Conservation (phyloP, 139 green algal genomes). For the Chlorella sp. region DNA sequence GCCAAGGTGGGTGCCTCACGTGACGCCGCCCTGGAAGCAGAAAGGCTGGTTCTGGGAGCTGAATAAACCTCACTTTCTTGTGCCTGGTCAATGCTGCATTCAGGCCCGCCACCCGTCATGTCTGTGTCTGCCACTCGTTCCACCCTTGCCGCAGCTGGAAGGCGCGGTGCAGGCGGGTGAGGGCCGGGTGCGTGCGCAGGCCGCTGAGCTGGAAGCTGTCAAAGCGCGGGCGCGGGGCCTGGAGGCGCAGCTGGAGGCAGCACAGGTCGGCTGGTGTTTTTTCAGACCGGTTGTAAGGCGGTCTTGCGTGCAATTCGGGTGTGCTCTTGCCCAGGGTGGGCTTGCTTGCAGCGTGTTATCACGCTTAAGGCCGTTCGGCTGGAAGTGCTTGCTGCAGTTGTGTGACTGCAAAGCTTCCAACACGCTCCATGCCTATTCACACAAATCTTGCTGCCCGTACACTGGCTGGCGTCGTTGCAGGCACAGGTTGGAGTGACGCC, state of each 20-base stretch:
- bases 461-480: too few relatives aligned
- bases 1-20: background rate
- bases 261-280: background rate
- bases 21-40: too few relatives aligned
- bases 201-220: constrained; percentile 4
- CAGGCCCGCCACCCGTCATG: background rate
- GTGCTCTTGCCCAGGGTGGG: too few relatives aligned
- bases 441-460: too few relatives aligned
- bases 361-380: too few relatives aligned
- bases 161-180: constrained; percentile 18
- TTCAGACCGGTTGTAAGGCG: too few relatives aligned
- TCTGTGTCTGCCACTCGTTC: background rate
- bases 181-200: constrained; percentile 3
- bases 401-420: too few relatives aligned
- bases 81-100: background rate
- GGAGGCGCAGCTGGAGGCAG: constrained; percentile 4
- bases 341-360: too few relatives aligned
- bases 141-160: background rate
- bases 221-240: constrained; percentile 1
- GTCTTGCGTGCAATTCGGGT: too few relatives aligned
- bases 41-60: background rate
- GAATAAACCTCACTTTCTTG: background rate
- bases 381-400: background rate
- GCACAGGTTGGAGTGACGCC: constrained; percentile 21
- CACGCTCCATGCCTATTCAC: too few relatives aligned